phyloP scores from a whole-genome alignment of 225 moss, liverwort and hornwort genomes.

The Marchantia paleacea region DNA sequence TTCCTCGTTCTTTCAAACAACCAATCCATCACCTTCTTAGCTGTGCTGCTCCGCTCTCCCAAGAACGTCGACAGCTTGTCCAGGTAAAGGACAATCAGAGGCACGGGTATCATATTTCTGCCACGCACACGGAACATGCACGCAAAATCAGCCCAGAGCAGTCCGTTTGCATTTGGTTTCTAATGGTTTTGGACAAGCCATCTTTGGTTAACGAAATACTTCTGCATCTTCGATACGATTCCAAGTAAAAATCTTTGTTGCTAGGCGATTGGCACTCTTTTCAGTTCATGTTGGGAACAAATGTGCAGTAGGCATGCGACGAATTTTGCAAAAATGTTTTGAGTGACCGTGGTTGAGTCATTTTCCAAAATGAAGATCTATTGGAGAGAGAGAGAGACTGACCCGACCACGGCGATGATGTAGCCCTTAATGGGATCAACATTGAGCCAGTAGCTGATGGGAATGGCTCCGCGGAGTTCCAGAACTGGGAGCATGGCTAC shows the following conservation, averaged over 20 bases:
- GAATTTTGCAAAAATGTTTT: background rate
- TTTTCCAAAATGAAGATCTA: background rate
- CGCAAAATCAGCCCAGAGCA: too few relatives aligned
- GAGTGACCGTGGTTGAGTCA: too few relatives aligned
- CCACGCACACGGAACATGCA: background rate
- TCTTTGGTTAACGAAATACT: too few relatives aligned
- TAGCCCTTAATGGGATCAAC: conserved; percentile 67
- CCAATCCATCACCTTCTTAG: conserved; percentile 50
- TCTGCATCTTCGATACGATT: too few relatives aligned
- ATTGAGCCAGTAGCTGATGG: conserved; percentile 88
- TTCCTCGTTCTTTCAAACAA: conserved; percentile 59
- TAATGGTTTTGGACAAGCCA: too few relatives aligned
- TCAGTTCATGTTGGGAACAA: too few relatives aligned
- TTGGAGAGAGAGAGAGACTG: conserved; percentile 1
- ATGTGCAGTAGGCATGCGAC: too few relatives aligned
- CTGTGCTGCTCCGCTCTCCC: conserved; percentile 50
- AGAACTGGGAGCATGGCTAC: conserved; percentile 85
- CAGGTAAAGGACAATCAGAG: conserved; percentile 72
- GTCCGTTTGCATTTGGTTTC: too few relatives aligned
- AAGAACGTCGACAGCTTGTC: conserved; percentile 55
- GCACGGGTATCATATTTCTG: conserved; percentile 94
- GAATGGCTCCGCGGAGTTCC: conserved; percentile 95
- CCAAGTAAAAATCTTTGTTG: too few relatives aligned
- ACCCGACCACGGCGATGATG: conserved; percentile 66
- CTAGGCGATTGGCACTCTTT: too few relatives aligned